Base-by-base conservation (phyloP, 2,329 filamentous ascomycete genomes). In the Claviceps humidiphila region DNA sequence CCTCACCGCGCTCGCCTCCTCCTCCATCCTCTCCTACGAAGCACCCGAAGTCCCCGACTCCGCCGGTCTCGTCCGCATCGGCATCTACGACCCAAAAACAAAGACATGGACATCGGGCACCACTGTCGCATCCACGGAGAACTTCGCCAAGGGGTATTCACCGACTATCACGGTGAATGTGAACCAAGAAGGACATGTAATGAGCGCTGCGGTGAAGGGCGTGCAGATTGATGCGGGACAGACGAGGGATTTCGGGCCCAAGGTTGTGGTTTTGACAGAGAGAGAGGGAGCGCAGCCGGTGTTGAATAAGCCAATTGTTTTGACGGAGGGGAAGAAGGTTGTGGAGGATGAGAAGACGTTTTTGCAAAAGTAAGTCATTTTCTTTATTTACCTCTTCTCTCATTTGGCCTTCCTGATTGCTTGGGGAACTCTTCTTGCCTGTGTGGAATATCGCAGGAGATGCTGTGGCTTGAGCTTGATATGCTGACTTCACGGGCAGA, bases 211-310 rank as follows among this genome's bases (percentile, higher is more conserved):
- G 38, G 63, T 74, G 47, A 75, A 75, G 62, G 78, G 80, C n/a
- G 74, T 80, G 20, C 64, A 64, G 58, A 78, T 84, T 53, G 81
- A 84, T 62, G 81, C 81, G 11, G 81, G 81, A 2, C 72, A 77
- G 58, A 84, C 81, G 59, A 72, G 81, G 57, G 80, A 84, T 62
- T 84, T 84, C 67, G 80, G 79, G 0, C 80, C 81, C 45, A 73
- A 79, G 68, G 78, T 76, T 7, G 64, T 73, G 50, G 67, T 85
- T 47, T 60, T 75, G 45, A 66, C 70, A 24, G 69, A 73, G 43
- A 65, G 60, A 46, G 67, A 64, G 52, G 82, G 80, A 1, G 74
- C 73, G 63, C 72, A 76, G 62, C 80, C 80, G 2, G 73, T 74
- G 58, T 67, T 85, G 60, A 84, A 84, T 60, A 78, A 77, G 67